Conservation (phyloP, 352 stramenopile species). For the Pythium pectinolyticum region DNA sequence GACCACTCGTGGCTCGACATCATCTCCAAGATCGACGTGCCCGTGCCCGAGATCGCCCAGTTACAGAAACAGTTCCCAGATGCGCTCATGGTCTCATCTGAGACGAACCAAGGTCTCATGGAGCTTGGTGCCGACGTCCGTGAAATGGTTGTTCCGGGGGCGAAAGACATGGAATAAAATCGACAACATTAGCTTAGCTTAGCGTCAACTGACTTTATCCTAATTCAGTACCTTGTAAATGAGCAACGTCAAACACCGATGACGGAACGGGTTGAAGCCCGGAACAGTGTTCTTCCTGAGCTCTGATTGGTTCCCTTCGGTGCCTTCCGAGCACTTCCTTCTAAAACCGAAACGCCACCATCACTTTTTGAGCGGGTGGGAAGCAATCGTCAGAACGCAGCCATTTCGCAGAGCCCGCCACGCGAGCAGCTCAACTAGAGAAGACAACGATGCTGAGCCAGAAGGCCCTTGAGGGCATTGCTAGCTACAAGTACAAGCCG, state of each 20-base stretch:
- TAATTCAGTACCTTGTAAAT: no score
- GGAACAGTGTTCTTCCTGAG: no score
- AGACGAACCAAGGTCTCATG: constrained; percentile 76
- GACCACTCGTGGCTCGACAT: constrained; percentile 82
- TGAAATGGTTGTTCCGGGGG: constrained; percentile 41
- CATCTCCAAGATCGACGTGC: constrained; percentile 83
- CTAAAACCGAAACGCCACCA: neutral
- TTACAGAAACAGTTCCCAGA: constrained; percentile 40
- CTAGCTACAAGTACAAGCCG: constrained; percentile 88
- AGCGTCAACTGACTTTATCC: no score
- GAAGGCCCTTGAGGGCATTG: constrained; percentile 81
- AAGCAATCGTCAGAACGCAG: constrained; percentile 18
- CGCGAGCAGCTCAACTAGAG: neutral
- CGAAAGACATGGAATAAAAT: constrained; percentile 1
- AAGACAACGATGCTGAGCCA: constrained; percentile 57
- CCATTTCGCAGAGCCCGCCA: constrained; percentile 1
- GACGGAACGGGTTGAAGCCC: constrained; percentile 7
- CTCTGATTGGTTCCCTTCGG: neutral
- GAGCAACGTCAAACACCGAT: neutral
- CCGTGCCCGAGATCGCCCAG: constrained; percentile 36
- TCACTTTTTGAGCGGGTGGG: constrained; percentile 15
- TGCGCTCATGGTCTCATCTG: constrained; percentile 48
- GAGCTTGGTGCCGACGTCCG: constrained; percentile 61
- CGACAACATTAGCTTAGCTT: neutral
- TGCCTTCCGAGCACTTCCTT: neutral